Percentiles rank a stretch among this genome's conserved stretches.
phyloP scores from a whole-genome alignment of 2,329 filamentous ascomycete species.

The Fusarium aywerte region DNA sequence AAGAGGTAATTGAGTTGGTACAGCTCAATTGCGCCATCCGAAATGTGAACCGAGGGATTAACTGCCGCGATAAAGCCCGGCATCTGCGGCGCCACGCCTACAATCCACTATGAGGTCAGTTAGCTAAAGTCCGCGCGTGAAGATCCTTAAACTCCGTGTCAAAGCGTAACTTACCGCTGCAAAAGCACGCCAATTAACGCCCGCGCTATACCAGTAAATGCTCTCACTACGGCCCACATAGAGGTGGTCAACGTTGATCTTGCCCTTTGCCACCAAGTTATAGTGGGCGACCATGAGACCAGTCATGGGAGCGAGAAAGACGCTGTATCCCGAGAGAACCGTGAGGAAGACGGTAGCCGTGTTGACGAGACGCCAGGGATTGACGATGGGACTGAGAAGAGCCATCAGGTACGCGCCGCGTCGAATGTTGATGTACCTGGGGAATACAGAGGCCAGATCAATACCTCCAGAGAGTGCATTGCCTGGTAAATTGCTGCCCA shows the following conservation, averaged over 20 bases:
- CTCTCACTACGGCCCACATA: constrained; percentile 47
- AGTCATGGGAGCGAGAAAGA: constrained; percentile 55
- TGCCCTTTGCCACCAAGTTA: constrained; percentile 48
- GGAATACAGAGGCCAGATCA: constrained; percentile 53
- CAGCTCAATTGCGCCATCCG: constrained; percentile 52
- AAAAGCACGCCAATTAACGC: constrained; percentile 55
- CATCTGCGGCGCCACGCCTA: constrained; percentile 54
- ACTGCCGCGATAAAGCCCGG: constrained; percentile 58
- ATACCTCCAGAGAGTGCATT: constrained; percentile 55
- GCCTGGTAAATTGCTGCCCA: constrained; percentile 53
- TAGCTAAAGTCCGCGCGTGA: background rate
- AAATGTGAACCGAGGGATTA: constrained; percentile 48
- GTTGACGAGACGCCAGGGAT: constrained; percentile 54
- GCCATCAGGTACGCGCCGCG: constrained; percentile 53
- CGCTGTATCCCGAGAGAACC: constrained; percentile 52
- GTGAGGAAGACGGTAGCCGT: constrained; percentile 52
- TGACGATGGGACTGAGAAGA: constrained; percentile 51
- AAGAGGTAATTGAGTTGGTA: constrained; percentile 55
- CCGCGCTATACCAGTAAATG: constrained; percentile 56
- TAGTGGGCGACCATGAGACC: constrained; percentile 55
- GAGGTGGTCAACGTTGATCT: constrained; percentile 52
- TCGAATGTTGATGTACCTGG: constrained; percentile 53
- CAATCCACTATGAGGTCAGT: constrained; percentile 50
- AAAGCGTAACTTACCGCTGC: constrained; percentile 49
- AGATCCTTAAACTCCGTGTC: background rate